Percentiles rank a stretch among this genome's conserved stretches.
phyloP scores from a whole-genome alignment of 257 asterid species.

The Gardenia jasminoides region DNA sequence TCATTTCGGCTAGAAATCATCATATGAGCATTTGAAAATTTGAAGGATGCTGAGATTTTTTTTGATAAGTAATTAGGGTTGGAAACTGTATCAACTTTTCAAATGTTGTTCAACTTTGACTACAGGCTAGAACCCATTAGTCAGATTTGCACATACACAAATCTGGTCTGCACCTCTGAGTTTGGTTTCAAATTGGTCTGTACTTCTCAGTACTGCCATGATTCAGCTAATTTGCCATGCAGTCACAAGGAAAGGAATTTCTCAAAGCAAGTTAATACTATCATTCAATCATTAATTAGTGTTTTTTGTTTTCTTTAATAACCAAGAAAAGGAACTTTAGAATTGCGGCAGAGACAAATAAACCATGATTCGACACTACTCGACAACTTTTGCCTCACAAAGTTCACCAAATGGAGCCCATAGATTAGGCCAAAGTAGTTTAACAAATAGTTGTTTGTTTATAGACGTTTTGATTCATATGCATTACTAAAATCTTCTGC shows the following conservation, averaged over 20 bases:
- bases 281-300: neutral
- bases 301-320: too few species aligned
- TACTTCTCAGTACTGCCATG: neutral
- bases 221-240: neutral
- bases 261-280: neutral
- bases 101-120: neutral
- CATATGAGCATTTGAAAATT: neutral
- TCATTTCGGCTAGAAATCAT: neutral
- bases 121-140: neutral
- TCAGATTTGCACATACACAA: too few species aligned
- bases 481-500: neutral
- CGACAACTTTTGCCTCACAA: neutral
- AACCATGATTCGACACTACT: neutral
- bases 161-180: too few species aligned
- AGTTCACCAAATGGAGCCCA: slow-evolving; percentile 9
- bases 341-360: neutral
- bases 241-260: neutral
- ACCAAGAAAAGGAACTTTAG: too few species aligned
- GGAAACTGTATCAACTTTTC: too few species aligned
- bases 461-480: neutral
- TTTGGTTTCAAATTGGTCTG: too few species aligned
- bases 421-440: neutral
- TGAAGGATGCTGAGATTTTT: neutral
- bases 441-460: neutral
- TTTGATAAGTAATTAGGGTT: neutral